These are phyloP conservation scores for Zygnema circumcarinatum DNA, from an alignment of 139 green algal genomes.

Conservation along the genomic window DNA sequence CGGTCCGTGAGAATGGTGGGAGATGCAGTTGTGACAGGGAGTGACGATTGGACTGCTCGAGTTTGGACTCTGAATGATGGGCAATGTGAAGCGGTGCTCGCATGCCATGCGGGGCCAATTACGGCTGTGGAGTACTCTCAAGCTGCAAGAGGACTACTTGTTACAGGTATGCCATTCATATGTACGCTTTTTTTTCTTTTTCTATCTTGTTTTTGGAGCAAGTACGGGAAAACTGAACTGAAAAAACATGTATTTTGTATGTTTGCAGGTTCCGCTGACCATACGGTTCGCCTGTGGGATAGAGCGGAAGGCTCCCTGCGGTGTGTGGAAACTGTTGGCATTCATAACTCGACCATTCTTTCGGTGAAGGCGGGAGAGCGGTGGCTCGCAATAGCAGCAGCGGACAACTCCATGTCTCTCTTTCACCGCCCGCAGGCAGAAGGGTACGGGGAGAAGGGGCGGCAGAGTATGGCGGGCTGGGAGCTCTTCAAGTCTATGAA, in stretches of 20 bases:
- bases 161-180: no score
- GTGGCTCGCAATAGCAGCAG: constrained; percentile 26
- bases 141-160: no score
- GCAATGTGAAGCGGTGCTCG: constrained; percentile 49
- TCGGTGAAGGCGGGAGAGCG: not conserved
- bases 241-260: no score
- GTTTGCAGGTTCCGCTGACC: constrained; percentile 20
- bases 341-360: constrained; percentile 31
- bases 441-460: not conserved
- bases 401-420: constrained; percentile 47
- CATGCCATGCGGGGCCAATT: constrained; percentile 37
- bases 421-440: constrained; percentile 41
- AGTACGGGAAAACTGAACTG: no score
- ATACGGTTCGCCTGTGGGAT: constrained; percentile 33
- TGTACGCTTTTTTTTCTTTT: no score
- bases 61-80: constrained; percentile 40
- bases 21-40: constrained; percentile 44
- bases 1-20: constrained; percentile 42
- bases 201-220: no score
- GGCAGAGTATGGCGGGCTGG: constrained; percentile 35
- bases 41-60: constrained; percentile 50
- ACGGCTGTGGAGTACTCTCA: constrained; percentile 45
- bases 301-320: constrained; percentile 16
- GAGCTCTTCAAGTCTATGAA: constrained; percentile 15
- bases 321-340: constrained; percentile 22